Evolutionary conservation across 805 yeast genomes (phyloP), one percentile per base, ranked within the genome.

Genomic region (baker's yeast (Saccharomyces cerevisiae)): DNA sequence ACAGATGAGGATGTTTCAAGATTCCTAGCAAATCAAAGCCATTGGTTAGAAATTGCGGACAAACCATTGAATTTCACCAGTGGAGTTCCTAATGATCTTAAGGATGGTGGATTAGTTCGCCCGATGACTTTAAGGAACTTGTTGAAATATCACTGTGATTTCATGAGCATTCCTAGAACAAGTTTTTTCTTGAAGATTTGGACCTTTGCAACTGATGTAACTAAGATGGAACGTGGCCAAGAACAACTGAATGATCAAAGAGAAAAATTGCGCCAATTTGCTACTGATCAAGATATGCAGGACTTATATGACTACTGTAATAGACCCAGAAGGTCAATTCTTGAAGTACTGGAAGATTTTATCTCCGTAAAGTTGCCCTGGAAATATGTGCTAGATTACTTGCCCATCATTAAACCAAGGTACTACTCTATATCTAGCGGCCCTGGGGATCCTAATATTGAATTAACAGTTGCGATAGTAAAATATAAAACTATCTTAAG

Each of bases 231-330:
- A 46, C 56, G 64, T 22, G 70, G 70, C 8, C 53, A 54, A 32
- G 68, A 64, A 26, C 70, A 68, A 53, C 53, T 70, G 36, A 80
- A 79, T 53, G 75, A 92, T 54, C 97, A 92, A 62, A 72, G 75
- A 36, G 94, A 84, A 51, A 87, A 89, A 62, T 74, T 94, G 48
- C 72, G 73, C 51, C 97, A 94, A 61, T 87, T 94, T 61, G 80
- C 86, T 9, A 73, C 79, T 9, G 76, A 83, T 50, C 85, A 85
- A 47, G 89, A 87, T 51, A 79, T 85, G 51, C 90, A 92, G 65
- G 96, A 88, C 53, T 70, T 91, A 48, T 92, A 83, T 67, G 84
- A 92, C 68, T 94, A 94, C 69, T 95, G 95, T n/a, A 87, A 89
- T 65, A 74, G 98, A 55, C 97, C 98, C 4, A 77, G 97, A 58